Evolutionary conservation across 2,329 filamentous ascomycete genomes (phyloP).

Genomic region (Calonectria leucothoes): DNA sequence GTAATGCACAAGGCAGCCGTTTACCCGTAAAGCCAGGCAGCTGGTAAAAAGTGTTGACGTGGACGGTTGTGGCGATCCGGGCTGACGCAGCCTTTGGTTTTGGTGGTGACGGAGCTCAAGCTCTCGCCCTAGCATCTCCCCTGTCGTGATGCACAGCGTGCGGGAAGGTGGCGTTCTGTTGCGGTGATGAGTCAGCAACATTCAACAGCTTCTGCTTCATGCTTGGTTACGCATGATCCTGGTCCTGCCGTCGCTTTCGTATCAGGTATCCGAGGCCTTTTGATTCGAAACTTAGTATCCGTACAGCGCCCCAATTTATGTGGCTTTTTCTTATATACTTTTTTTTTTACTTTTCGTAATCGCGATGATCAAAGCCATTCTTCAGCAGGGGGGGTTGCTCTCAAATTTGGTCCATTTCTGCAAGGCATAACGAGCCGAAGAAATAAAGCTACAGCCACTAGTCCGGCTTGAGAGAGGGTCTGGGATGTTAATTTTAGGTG

Average conservation of each 20-base stretch:
- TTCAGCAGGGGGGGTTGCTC: neutral
- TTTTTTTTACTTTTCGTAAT: neutral
- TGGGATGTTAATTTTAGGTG: constrained; percentile 9
- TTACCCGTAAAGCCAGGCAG: constrained; percentile 16
- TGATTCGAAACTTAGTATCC: neutral
- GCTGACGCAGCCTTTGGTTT: constrained; percentile 38
- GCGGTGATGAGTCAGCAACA: constrained; percentile 27
- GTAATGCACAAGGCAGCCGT: neutral
- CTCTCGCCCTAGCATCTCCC: constrained; percentile 13
- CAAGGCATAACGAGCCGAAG: neutral
- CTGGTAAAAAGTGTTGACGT: constrained; percentile 27
- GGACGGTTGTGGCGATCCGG: constrained; percentile 29
- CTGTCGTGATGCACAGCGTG: constrained; percentile 7
- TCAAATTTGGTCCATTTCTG: neutral
- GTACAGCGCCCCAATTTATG: neutral
- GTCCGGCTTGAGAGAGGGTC: neutral
- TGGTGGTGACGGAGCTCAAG: constrained; percentile 23
- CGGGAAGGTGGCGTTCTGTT: constrained; percentile 3
- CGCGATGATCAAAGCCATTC: neutral
- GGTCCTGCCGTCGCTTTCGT: neutral
- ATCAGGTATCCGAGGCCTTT: neutral
- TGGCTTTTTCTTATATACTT: neutral
- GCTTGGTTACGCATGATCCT: neutral
- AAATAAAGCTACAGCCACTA: neutral
- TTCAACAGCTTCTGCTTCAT: neutral